Percentiles rank a stretch among this genome's conserved stretches.
These are phyloP conservation scores for Cyclotella baltica DNA, from an alignment of 108 stramenopile species.

Conservation along the genomic window DNA sequence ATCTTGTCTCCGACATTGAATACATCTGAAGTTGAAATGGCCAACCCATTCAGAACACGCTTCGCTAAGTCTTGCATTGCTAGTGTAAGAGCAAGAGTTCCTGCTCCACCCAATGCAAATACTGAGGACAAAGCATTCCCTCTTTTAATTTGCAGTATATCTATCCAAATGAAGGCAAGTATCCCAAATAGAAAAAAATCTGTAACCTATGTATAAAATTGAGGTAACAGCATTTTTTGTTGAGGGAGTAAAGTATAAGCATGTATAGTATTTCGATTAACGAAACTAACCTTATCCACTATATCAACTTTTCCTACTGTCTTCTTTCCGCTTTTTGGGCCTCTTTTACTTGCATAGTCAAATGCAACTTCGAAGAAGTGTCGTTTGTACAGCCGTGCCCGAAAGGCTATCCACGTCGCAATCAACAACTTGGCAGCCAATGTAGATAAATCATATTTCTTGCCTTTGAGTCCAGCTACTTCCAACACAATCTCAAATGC, in stretches of 20 bases:
- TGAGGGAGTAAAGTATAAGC: too few species aligned
- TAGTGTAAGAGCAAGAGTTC: constrained; percentile 62
- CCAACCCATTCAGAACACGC: constrained; percentile 60
- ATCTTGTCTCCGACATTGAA: constrained; percentile 68
- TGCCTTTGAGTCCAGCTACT: constrained; percentile 41
- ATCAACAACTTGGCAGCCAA: constrained; percentile 37
- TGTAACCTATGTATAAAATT: constrained; percentile 18
- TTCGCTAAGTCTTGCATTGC: constrained; percentile 56
- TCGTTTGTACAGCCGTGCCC: constrained; percentile 39
- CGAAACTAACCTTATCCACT: constrained; percentile 34
- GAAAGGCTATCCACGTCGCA: constrained; percentile 44
- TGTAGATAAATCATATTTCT: constrained; percentile 28
- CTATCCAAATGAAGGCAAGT: constrained; percentile 40
- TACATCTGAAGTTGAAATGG: constrained; percentile 59
- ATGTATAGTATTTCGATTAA: background rate
- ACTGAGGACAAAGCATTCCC: constrained; percentile 56
- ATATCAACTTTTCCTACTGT: constrained; percentile 35
- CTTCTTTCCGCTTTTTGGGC: constrained; percentile 15
- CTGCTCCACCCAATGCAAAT: constrained; percentile 68
- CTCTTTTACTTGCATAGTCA: constrained; percentile 27
- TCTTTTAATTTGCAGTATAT: constrained; percentile 56
- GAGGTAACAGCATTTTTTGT: background rate
- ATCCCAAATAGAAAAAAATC: constrained; percentile 50
- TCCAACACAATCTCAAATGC: constrained; percentile 45
- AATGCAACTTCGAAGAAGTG: constrained; percentile 32